These are phyloP conservation scores for Tolypocladium ovalisporum DNA, from an alignment of 2,329 filamentous ascomycete species.

Conservation along the genomic window DNA sequence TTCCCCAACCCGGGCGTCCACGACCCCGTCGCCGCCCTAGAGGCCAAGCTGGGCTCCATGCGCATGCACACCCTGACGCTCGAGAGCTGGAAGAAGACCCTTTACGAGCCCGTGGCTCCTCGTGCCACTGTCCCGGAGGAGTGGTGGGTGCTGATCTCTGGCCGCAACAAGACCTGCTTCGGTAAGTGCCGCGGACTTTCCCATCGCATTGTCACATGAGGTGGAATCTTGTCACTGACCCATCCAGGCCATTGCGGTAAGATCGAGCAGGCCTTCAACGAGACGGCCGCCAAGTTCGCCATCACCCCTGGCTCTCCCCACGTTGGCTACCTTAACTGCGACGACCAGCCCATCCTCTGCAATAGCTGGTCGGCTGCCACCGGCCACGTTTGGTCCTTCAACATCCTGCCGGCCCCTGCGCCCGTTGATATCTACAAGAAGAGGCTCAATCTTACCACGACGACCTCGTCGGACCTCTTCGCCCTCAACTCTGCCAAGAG, in stretches of 20 bases:
- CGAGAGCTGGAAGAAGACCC: slow-evolving; percentile 58
- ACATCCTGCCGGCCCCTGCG: slow-evolving; percentile 53
- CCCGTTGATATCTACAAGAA: slow-evolving; percentile 54
- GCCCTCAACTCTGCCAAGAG: slow-evolving; percentile 41
- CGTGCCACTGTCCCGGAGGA: slow-evolving; percentile 55
- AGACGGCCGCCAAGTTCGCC: slow-evolving; percentile 53
- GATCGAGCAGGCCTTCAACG: slow-evolving; percentile 55
- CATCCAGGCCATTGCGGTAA: slow-evolving; percentile 50
- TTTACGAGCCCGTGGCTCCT: slow-evolving; percentile 50
- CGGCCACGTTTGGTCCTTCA: slow-evolving; percentile 56
- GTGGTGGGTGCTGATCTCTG: slow-evolving; percentile 66
- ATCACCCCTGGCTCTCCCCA: slow-evolving; percentile 51
- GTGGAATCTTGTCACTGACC: not conserved
- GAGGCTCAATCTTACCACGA: slow-evolving; percentile 58
- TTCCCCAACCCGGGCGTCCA: slow-evolving; percentile 36
- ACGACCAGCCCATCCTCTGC: slow-evolving; percentile 63
- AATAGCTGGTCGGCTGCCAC: slow-evolving; percentile 59
- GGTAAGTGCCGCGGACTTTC: slow-evolving; percentile 29
- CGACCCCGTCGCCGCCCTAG: slow-evolving; percentile 28
- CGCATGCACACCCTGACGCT: slow-evolving; percentile 47
- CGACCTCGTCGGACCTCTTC: slow-evolving; percentile 52
- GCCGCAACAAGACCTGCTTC: slow-evolving; percentile 69
- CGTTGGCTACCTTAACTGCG: slow-evolving; percentile 62
- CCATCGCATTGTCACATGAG: not conserved
- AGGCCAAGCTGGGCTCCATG: slow-evolving; percentile 28